Percentiles rank a stretch among this genome's conserved stretches.
Conservation (phyloP, 2,329 filamentous ascomycete species). For the Ophiostoma tasmaniense region DNA sequence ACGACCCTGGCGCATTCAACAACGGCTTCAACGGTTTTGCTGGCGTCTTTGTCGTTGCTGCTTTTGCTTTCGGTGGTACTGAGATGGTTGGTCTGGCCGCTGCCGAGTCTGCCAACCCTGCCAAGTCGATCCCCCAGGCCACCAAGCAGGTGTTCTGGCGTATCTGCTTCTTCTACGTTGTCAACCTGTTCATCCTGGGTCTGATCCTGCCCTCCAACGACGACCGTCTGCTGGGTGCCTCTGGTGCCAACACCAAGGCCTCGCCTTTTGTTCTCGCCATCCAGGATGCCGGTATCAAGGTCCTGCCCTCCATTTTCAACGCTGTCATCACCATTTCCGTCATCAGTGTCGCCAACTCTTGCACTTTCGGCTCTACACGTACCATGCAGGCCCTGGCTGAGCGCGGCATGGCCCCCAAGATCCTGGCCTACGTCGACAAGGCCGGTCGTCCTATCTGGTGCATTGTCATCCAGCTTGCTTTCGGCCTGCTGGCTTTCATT, state of each 20-base stretch:
- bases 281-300: conserved; percentile 40
- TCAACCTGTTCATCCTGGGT: conserved; percentile 43
- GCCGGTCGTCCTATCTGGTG: conserved; percentile 51
- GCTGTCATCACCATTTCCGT: conserved; percentile 44
- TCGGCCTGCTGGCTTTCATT: conserved; percentile 53
- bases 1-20: conserved; percentile 45
- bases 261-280: conserved; percentile 47
- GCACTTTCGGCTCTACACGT: conserved; percentile 42
- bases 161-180: conserved; percentile 44
- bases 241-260: conserved; percentile 35
- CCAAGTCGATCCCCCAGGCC: conserved; percentile 40
- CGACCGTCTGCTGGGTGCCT: conserved; percentile 31
- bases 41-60: conserved; percentile 43
- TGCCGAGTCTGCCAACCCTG: conserved; percentile 42
- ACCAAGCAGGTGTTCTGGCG: conserved; percentile 49
- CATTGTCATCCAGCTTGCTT: conserved; percentile 42
- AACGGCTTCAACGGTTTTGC: conserved; percentile 44
- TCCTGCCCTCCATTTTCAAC: conserved; percentile 45
- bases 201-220: conserved; percentile 40
- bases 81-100: conserved; percentile 46
- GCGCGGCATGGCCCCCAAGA: conserved; percentile 44
- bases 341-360: conserved; percentile 44
- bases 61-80: conserved; percentile 44
- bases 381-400: conserved; percentile 43
- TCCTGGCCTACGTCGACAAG: conserved; percentile 53